Base-by-base conservation (phyloP, 257 asterid genomes). In the Pogostemon cablin region DNA sequence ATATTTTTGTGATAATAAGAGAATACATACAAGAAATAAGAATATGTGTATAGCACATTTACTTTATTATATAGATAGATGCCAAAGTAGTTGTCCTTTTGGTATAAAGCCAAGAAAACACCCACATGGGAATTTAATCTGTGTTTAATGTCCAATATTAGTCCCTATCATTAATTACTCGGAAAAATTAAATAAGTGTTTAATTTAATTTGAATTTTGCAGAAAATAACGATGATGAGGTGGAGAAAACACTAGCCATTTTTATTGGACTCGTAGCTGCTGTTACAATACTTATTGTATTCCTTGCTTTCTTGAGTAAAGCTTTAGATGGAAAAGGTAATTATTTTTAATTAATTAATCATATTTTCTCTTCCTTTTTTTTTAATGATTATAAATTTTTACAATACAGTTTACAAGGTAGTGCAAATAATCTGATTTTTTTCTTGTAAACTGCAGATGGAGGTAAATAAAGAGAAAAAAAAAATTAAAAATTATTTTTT, bases 181-280 rank as follows among this genome's bases (percentile, higher is more conserved):
- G 3, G 9, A 2, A 42, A n/a, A 9, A 15, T 15, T 4, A 3
- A 20, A 60, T 60, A 8, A 46, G 7, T 7, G 11, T n/a, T 71
- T 49, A 43, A 2, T 1, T 67, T 58, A 20, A 0, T 39, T 32
- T 10, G 7, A 49, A 10, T 56, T 62, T 57, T 56, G 34, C 81
- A 84, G 89, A 75, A 43, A 76, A 78, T n/a, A 76, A 79, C 10
- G 82, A 82, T 60, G 89, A 86, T 2, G 99, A 84, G 41, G 72
- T 80, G 72, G 88, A 89, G 69, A 93, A 69, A 85, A 85, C 93
- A 20, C 83, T 91, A 2, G 99, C 99, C 71, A 89, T 93, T 43
- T 83, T 85, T 25, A 84, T 93, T 79, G 99, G 99, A 56, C 85
- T 91, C 49, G 77, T 89, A 55, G 96, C 91, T 64, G 97, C 79